Evolutionary conservation across 495 filamentous ascomycete genomes (phyloP).

Genomic region (Pseudomonodictys pantanalensis): DNA sequence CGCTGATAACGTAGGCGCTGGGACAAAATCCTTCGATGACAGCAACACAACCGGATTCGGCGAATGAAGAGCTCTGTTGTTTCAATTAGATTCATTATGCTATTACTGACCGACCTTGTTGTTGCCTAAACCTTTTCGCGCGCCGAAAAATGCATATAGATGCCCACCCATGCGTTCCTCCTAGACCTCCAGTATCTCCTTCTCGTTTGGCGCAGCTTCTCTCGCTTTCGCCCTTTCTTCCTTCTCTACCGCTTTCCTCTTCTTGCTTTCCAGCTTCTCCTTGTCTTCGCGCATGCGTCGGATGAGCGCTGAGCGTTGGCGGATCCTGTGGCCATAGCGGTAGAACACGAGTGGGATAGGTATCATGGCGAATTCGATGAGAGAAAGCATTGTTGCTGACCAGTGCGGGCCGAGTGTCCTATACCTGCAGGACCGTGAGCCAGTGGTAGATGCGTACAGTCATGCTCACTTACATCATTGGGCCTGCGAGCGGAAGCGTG

Average conservation of each 20-base stretch:
- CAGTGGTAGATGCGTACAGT: background rate
- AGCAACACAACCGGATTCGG: no score
- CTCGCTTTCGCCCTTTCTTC: constrained; percentile 33
- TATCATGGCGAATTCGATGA: constrained; percentile 66
- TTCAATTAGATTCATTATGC: no score
- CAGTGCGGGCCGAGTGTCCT: constrained; percentile 65
- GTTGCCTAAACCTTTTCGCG: no score
- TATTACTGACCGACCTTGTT: no score
- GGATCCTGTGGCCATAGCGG: constrained; percentile 66
- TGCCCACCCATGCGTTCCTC: no score
- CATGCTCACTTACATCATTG: constrained; percentile 58
- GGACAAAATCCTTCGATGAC: no score
- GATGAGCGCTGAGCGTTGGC: constrained; percentile 64
- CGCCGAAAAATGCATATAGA: no score
- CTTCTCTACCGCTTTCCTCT: constrained; percentile 38
- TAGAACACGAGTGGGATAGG: constrained; percentile 83
- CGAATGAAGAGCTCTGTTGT: no score
- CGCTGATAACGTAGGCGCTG: no score
- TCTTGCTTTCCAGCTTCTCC: constrained; percentile 55
- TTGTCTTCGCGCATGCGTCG: constrained; percentile 67
- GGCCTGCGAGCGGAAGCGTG: constrained; percentile 69
- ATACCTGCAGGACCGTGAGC: background rate
- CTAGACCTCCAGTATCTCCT: background rate
- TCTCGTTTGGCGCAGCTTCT: background rate
- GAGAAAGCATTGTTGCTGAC: constrained; percentile 71